phyloP scores from a whole-genome alignment of 2,329 filamentous ascomycete species.

The Phyllosticta ampelicida region DNA sequence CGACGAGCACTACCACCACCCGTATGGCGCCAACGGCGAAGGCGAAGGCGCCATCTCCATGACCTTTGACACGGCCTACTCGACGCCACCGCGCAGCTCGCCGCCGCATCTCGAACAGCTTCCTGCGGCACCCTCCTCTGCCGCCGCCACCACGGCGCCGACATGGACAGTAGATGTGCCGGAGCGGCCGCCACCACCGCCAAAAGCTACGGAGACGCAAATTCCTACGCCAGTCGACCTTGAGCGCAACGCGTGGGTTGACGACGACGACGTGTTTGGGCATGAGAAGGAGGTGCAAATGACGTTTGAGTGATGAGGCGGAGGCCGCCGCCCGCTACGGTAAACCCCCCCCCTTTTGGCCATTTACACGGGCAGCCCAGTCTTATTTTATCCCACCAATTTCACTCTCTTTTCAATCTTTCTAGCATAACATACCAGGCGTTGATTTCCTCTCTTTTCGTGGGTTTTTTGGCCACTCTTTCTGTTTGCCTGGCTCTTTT shows the following conservation, averaged over 20 bases:
- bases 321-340: no score
- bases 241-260: constrained; percentile 37
- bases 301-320: constrained; percentile 37
- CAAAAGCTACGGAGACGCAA: constrained; percentile 15
- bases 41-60: constrained; percentile 26
- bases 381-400: no score
- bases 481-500: no score
- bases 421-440: no score
- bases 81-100: constrained; percentile 14
- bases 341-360: background rate
- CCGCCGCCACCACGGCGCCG: constrained; percentile 11
- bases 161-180: constrained; percentile 7
- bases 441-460: no score
- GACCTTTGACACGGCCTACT: constrained; percentile 34
- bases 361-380: no score
- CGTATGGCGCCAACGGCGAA: constrained; percentile 14
- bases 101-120: constrained; percentile 11
- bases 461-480: no score
- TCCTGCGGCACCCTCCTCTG: no score
- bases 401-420: no score
- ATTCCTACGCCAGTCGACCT: constrained; percentile 19
- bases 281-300: constrained; percentile 38
- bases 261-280: constrained; percentile 37
- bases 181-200: constrained; percentile 21
- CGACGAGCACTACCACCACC: constrained; percentile 17